Evolutionary conservation across 352 stramenopile species (phyloP), one percentile per base, ranked within the genome.

Genomic region (Pythium pyrilobum): DNA sequence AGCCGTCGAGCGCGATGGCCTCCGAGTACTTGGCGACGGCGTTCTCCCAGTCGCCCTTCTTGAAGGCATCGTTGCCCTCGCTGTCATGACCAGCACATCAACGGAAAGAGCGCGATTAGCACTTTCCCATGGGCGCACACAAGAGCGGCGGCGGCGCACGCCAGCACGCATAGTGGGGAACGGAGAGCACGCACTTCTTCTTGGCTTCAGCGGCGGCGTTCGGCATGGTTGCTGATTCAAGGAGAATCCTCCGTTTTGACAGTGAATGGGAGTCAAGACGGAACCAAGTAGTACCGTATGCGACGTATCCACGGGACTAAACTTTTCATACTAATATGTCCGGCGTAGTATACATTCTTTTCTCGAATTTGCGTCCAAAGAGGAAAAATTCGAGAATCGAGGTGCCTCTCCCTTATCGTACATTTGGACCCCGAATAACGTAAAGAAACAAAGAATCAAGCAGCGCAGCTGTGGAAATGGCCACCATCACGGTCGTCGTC

Each of bases 21-120:
- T 96, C 84, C 64, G 92, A 81, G 84, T 98, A 98, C 61, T 96
- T 97, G 23, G 71, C 77, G 39, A 98, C 91, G 50, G 94, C 94
- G 28, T 74, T 66, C 9, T 69, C 61, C 64, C 96, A 98, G 61
- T 97, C 80, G 44, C 85, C 77, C 25, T 72, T 67, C 73, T 98
- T 97, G 72, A 98, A 98, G 64, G 89, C 94, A 28, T 90, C 82
- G 72, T 98, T 98, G 52, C 94, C 94, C 74, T 98, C 89, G 64
- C 82, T 95, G n/a, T 32, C 27, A 51, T 23, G 6, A 29, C 10
- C 11, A 56, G 27, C 12, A 40, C 13, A 23, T 9, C 15, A 12
- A 29, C 29, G 21, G 25, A n/a, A 36, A 9, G 6, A n/a, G 25
- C 38, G 36, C 38, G 5, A n/a, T 43, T 15, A 43, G 37, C 16